Evolutionary conservation across 805 yeast species (phyloP).

Genomic region (Pichia exigua): DNA sequence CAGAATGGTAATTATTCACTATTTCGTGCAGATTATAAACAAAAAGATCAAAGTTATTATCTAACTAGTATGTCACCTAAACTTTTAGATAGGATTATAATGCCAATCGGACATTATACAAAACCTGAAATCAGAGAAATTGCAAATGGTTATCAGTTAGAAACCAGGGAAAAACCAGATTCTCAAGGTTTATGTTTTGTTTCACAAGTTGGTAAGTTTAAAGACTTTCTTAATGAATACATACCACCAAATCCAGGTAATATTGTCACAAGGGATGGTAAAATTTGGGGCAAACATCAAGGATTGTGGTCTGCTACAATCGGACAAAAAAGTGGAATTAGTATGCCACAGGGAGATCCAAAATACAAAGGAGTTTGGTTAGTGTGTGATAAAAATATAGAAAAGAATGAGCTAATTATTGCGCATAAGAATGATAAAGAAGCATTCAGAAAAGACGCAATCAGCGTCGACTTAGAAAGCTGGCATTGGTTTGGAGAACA

Average conservation of each 20-base stretch:
- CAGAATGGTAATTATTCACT: slow-evolving; percentile 35
- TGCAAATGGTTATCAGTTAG: slow-evolving; percentile 47
- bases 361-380: slow-evolving; percentile 75
- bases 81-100: slow-evolving; percentile 42
- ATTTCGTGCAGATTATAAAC: slow-evolving; percentile 46
- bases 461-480: slow-evolving; percentile 31
- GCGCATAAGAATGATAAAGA: slow-evolving; percentile 62
- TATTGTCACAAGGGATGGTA: slow-evolving; percentile 68
- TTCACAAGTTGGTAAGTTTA: slow-evolving; percentile 52
- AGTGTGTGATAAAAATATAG: slow-evolving; percentile 60
- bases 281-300: slow-evolving; percentile 68
- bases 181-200: slow-evolving; percentile 96
- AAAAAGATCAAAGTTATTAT: slow-evolving; percentile 89
- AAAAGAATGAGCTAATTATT: slow-evolving; percentile 67
- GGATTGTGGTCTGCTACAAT: slow-evolving; percentile 96
- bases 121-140: slow-evolving; percentile 69
- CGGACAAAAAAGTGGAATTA: slow-evolving; percentile 74
- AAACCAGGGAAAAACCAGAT: slow-evolving; percentile 76
- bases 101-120: slow-evolving; percentile 74
- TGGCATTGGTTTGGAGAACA: slow-evolving; percentile 42
- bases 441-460: slow-evolving; percentile 39
- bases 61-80: slow-evolving; percentile 54
- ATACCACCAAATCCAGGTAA: slow-evolving; percentile 69
- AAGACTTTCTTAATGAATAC: slow-evolving; percentile 67
- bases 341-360: slow-evolving; percentile 88